phyloP scores from a whole-genome alignment of 495 filamentous ascomycete species.

The Cercophora scortea region DNA sequence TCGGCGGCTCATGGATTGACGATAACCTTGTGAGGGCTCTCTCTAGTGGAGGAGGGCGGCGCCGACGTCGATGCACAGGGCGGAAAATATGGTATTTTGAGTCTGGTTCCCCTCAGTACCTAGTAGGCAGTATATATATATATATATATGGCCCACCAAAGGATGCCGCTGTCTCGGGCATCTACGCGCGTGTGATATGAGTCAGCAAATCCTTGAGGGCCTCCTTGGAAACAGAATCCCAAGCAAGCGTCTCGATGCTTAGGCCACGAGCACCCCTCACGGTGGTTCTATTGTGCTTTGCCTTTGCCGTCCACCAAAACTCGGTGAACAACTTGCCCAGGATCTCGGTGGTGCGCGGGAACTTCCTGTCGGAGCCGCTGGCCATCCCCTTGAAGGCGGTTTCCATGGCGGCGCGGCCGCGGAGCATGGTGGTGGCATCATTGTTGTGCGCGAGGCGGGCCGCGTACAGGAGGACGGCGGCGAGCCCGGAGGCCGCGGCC shows the following conservation, averaged over 20 bases:
- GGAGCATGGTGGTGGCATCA: neutral
- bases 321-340: neutral
- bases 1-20: too few relatives aligned
- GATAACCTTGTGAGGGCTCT: too few relatives aligned
- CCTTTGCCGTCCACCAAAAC: neutral
- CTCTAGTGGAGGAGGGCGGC: too few relatives aligned
- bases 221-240: neutral
- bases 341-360: neutral
- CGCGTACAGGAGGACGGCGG: slow-evolving; percentile 7
- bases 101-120: too few relatives aligned
- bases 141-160: too few relatives aligned
- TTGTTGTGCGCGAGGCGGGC: neutral
- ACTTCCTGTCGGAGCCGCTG: neutral
- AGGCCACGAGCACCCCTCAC: neutral
- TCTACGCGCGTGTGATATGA: too few relatives aligned
- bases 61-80: too few relatives aligned
- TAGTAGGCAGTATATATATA: too few relatives aligned
- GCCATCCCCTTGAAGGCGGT: neutral
- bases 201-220: neutral
- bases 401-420: neutral
- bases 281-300: too few relatives aligned
- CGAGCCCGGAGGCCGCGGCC: slow-evolving; percentile 3
- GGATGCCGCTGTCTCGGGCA: too few relatives aligned
- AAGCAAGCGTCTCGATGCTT: neutral
- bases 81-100: too few relatives aligned